Evolutionary conservation across 2,329 filamentous ascomycete species (phyloP).

Genomic region (Ilyonectria mors-panacis): DNA sequence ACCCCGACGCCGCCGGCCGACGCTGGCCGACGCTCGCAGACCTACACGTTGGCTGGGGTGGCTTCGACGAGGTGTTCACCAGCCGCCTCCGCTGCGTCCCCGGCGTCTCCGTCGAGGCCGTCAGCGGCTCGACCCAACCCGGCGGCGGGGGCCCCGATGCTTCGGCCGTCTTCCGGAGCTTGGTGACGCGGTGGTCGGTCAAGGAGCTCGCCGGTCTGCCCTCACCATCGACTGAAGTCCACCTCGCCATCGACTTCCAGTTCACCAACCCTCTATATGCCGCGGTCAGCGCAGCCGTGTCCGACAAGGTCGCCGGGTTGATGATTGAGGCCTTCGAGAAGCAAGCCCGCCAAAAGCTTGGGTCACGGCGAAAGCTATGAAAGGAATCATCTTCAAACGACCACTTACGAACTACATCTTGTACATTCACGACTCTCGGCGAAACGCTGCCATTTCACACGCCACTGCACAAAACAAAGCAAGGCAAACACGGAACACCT

Average conservation of each 20-base stretch:
- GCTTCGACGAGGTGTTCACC: conserved; percentile 86
- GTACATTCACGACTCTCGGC: conserved; percentile 16
- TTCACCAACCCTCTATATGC: conserved; percentile 93
- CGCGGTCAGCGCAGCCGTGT: conserved; percentile 84
- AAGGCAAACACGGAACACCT: conserved; percentile 36
- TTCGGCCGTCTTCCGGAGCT: conserved; percentile 74
- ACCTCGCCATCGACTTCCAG: conserved; percentile 82
- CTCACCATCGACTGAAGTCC: conserved; percentile 74
- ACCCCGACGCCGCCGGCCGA: conserved; percentile 63
- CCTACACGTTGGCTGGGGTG: conserved; percentile 88
- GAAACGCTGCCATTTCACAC: background rate
- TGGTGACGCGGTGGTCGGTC: conserved; percentile 80
- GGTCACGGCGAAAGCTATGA: conserved; percentile 35
- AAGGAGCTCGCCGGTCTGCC: conserved; percentile 56
- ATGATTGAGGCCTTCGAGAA: conserved; percentile 97
- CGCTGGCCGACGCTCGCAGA: conserved; percentile 82
- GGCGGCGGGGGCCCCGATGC: conserved; percentile 59
- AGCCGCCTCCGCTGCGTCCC: conserved; percentile 85
- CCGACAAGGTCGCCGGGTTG: conserved; percentile 84
- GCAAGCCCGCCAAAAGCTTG: conserved; percentile 71
- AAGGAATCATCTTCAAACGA: background rate
- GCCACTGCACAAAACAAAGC: conserved; percentile 12
- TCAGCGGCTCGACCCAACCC: conserved; percentile 71
- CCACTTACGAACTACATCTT: background rate
- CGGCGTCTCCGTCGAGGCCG: conserved; percentile 80